Percentiles rank a stretch among this genome's conserved stretches.
Conservation (phyloP, 2,329 filamentous ascomycete species). For the Fusarium falciforme region DNA sequence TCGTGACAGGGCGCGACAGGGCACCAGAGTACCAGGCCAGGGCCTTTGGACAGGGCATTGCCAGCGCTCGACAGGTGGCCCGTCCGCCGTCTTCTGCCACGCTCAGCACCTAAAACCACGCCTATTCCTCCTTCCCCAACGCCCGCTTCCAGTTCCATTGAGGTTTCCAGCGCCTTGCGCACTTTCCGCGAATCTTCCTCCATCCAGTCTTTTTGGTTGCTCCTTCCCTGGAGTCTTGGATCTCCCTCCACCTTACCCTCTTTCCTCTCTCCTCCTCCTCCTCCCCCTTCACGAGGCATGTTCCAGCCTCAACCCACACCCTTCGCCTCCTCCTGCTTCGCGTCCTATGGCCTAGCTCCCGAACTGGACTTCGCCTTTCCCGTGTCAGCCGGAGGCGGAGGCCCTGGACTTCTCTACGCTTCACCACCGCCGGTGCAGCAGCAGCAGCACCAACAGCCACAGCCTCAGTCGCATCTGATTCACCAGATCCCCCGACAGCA, state of each 20-base stretch:
- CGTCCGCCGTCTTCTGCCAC: constrained; percentile 10
- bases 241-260: constrained; percentile 1
- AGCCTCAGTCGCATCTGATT: constrained; percentile 22
- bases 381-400: constrained; percentile 43
- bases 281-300: constrained; percentile 54
- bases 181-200: constrained; percentile 21
- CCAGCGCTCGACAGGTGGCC: constrained; percentile 31
- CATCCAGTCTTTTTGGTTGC: background rate
- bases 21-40: constrained; percentile 17
- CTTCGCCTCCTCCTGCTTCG: constrained; percentile 57
- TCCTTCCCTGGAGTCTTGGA: background rate
- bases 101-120: constrained; percentile 28
- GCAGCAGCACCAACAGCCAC: constrained; percentile 19
- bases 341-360: constrained; percentile 53
- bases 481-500: constrained; percentile 30
- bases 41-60: constrained; percentile 10
- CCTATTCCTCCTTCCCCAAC: constrained; percentile 19
- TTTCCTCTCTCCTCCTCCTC: constrained; percentile 24
- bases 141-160: constrained; percentile 13
- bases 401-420: constrained; percentile 32
- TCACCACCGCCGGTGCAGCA: constrained; percentile 24
- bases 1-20: constrained; percentile 36
- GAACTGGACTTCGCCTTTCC: constrained; percentile 45
- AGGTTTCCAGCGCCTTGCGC: constrained; percentile 16
- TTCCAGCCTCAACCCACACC: constrained; percentile 66